phyloP scores from a whole-genome alignment of 129 eudicot genomes.

The Calendula officinalis region DNA sequence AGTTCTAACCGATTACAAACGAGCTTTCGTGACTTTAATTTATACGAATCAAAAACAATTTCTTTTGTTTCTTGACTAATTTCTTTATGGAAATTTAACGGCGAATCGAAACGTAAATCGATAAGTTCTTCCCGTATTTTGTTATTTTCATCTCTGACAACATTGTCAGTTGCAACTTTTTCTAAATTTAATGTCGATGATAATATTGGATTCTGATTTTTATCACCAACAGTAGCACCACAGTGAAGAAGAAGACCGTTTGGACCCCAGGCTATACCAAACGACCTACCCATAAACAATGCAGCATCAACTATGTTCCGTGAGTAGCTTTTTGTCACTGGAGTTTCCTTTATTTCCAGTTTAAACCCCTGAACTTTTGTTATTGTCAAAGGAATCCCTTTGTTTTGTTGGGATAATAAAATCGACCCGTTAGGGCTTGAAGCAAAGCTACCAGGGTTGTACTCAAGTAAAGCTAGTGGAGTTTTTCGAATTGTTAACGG shows the following conservation, averaged over 20 bases:
- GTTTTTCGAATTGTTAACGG: slow-evolving; percentile 62
- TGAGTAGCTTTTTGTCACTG: slow-evolving; percentile 63
- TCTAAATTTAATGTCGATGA: slow-evolving; percentile 70
- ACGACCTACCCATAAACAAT: slow-evolving; percentile 90
- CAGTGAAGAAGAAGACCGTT: slow-evolving; percentile 81
- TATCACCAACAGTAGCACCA: slow-evolving; percentile 60
- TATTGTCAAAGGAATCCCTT: slow-evolving; percentile 48
- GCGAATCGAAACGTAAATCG: slow-evolving; percentile 63
- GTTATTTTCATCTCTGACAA: slow-evolving; percentile 67
- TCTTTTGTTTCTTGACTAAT: slow-evolving; percentile 54
- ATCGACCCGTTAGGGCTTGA: slow-evolving; percentile 65
- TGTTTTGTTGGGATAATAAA: slow-evolving; percentile 70
- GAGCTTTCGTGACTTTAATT: slow-evolving; percentile 63
- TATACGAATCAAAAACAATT: slow-evolving; percentile 47
- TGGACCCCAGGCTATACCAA: slow-evolving; percentile 96
- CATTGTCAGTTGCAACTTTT: slow-evolving; percentile 77
- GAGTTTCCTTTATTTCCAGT: slow-evolving; percentile 66
- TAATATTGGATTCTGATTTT: slow-evolving; percentile 30
- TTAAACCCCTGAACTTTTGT: slow-evolving; percentile 72
- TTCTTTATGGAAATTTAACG: slow-evolving; percentile 65
- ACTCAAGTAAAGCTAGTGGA: slow-evolving; percentile 83
- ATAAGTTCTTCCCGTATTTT: slow-evolving; percentile 60
- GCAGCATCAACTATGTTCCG: slow-evolving; percentile 81
- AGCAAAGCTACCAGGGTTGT: slow-evolving; percentile 56
- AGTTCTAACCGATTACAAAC: slow-evolving; percentile 48